phyloP scores from a whole-genome alignment of 768 basidiomycete species.

The Kondoa subrosea region DNA sequence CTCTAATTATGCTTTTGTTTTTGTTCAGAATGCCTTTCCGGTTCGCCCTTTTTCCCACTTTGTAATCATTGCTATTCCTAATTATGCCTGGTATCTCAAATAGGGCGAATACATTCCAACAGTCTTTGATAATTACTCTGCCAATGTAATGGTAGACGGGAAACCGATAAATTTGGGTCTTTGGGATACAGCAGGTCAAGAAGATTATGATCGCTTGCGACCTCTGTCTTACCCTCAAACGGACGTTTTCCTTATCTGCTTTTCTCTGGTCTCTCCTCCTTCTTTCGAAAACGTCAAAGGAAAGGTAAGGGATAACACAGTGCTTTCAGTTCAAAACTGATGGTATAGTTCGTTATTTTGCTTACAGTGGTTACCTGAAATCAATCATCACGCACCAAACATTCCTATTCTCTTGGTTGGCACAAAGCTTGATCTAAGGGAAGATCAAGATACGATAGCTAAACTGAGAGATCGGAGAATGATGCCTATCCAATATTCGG shows the following conservation, averaged over 20 bases:
- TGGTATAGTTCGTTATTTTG: not conserved
- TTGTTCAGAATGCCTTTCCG: slow-evolving; percentile 30
- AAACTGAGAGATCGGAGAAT: slow-evolving; percentile 91
- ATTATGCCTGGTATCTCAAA: too few relatives aligned
- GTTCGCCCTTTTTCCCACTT: slow-evolving; percentile 62
- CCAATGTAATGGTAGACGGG: slow-evolving; percentile 96
- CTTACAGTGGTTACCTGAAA: slow-evolving; percentile 81
- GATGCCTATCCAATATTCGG: slow-evolving; percentile 80
- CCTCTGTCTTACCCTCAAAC: slow-evolving; percentile 98
- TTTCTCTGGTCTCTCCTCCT: slow-evolving; percentile 92
- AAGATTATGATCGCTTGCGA: slow-evolving; percentile 94
- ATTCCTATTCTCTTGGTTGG: slow-evolving; percentile 87
- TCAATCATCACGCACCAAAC: slow-evolving; percentile 88
- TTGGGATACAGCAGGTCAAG: slow-evolving; percentile 99
- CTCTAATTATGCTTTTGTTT: not conserved
- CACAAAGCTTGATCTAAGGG: slow-evolving; percentile 91
- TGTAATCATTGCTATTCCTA: slow-evolving; percentile 28
- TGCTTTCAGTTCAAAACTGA: not conserved
- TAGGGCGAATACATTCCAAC: slow-evolving; percentile 93
- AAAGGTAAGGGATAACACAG: slow-evolving; percentile 46
- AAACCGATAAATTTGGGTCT: slow-evolving; percentile 95
- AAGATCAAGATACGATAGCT: slow-evolving; percentile 80
- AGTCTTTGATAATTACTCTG: slow-evolving; percentile 88
- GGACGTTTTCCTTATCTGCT: slow-evolving; percentile 97
- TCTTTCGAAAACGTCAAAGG: slow-evolving; percentile 98